A percentile compares a stretch with the other conserved stretches of the same genome.
Evolutionary conservation across 176 grass and related monocot species (phyloP).

Genomic region (Triticum dicoccoides): DNA sequence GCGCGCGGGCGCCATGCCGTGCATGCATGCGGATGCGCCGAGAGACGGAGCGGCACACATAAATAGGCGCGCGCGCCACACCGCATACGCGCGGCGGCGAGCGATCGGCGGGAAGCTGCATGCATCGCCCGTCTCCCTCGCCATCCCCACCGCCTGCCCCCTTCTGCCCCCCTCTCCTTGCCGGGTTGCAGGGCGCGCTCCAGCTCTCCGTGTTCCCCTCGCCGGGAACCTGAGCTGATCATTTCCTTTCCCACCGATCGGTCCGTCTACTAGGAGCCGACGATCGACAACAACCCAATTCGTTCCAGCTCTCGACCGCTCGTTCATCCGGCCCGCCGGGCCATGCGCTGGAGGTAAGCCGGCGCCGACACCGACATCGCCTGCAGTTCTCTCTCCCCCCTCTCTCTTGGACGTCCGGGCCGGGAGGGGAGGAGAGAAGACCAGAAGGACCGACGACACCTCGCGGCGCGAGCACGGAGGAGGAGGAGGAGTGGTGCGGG

Average conservation of each 20-base stretch:
- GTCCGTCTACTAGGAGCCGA: background rate
- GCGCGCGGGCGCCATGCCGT: background rate
- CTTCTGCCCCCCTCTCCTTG: background rate
- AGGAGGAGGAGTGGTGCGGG: background rate
- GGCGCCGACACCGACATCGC: background rate
- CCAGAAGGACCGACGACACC: background rate
- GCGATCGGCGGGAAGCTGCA: slow-evolving; percentile 33
- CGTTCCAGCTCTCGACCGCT: background rate
- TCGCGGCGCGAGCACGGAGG: too few species aligned
- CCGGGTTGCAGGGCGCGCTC: slow-evolving; percentile 26
- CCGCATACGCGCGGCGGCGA: slow-evolving; percentile 25
- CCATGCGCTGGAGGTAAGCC: background rate
- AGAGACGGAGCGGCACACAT: background rate
- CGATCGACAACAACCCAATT: background rate
- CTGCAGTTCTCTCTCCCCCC: slow-evolving; percentile 19
- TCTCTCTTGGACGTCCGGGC: slow-evolving; percentile 13
- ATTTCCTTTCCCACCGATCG: background rate
- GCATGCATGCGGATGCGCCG: background rate
- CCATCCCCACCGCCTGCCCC: slow-evolving; percentile 26
- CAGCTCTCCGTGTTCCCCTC: background rate
- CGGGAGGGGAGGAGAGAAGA: slow-evolving; percentile 42
- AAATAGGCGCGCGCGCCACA: background rate
- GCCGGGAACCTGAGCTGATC: background rate
- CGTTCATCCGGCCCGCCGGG: background rate
- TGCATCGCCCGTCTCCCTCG: slow-evolving; percentile 33